phyloP scores from a whole-genome alignment of 345 rosid species.

The Moringa oleifera region DNA sequence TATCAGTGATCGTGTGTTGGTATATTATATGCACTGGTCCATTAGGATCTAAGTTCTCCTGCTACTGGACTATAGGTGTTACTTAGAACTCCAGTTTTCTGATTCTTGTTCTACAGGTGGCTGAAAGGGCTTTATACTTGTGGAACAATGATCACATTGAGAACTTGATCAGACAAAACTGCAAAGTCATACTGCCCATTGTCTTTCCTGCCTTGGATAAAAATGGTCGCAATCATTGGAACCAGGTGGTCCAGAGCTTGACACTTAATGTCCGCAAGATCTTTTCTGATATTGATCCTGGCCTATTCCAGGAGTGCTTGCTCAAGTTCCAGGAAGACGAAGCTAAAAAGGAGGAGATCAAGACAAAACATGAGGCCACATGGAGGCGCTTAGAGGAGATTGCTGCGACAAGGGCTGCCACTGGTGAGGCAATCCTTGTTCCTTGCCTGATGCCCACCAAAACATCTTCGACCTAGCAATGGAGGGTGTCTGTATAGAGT shows the following conservation, averaged over 20 bases:
- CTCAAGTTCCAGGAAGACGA: conserved; percentile 44
- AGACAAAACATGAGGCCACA: conserved; percentile 29
- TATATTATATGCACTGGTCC: not conserved
- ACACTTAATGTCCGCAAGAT: conserved; percentile 53
- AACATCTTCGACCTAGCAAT: conserved; percentile 23
- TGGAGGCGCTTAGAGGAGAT: conserved; percentile 76
- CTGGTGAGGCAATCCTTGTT: conserved; percentile 30
- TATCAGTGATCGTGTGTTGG: no score
- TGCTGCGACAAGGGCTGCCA: conserved; percentile 44
- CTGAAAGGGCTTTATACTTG: conserved; percentile 66
- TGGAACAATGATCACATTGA: conserved; percentile 77
- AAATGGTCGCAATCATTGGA: conserved; percentile 59
- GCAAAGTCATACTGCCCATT: conserved; percentile 47
- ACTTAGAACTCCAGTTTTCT: not conserved
- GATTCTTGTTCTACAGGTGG: conserved; percentile 41
- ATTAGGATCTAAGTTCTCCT: not conserved
- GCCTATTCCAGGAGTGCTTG: conserved; percentile 47
- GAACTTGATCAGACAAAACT: conserved; percentile 53
- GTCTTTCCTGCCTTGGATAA: conserved; percentile 60
- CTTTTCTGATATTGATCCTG: conserved; percentile 50
- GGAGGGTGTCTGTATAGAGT: not conserved
- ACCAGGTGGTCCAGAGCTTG: conserved; percentile 58
- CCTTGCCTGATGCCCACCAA: conserved; percentile 6
- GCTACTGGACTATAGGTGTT: not conserved
- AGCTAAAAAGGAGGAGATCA: conserved; percentile 31